Base-by-base conservation (phyloP, 2,329 filamentous ascomycete species). In the Calonectria pauciramosa region DNA sequence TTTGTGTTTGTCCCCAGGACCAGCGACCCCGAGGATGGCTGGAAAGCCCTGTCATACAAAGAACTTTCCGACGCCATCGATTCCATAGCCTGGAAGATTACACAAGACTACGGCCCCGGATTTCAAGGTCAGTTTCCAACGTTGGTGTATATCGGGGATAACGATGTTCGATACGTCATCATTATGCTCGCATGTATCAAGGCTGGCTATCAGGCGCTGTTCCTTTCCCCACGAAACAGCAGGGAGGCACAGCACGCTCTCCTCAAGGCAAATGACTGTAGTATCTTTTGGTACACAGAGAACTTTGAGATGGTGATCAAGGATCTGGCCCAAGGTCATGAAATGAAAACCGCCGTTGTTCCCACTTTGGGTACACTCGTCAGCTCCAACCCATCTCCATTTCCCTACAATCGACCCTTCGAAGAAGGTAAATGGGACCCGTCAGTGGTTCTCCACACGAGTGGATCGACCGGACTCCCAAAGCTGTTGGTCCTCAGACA, bases 101-200 rank as follows among this genome's bases (percentile, higher is more conserved):
- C 28, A 20, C 14, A 52, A 14, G 49, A 26, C 9, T 51, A 41
- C 10, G 67, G 67, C 2, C 38, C 54, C 0, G 67, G 38, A 36
- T 47, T 26, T 8, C 67, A 47, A 23, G 41, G 51, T 20, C 16
- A 18, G 20, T 71, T 71, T n/a, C 38, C 38, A 1, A 85, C 85
- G 0, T 30, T 86, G 5, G 75, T 80, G 4, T 86, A 86, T 72
- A 73, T 84, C 32, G 82, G 82, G 38, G 77, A 80, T 5, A 80
- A 82, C 38, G 86, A 88, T 73, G 66, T 85, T n/a, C 81, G 83
- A 13, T 84, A 86, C 66, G 81, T 76, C 20, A 82, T 88, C 47
- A 60, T 85, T 10, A 72, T 86, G 10, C 75, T 87, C 20, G 86
- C 86, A 9, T 83, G 74, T 44, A 85, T 85, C 71, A 88, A 88